Conservation (phyloP, 1,284 basidiomycete species). For the Limonomyces culmigenus region DNA sequence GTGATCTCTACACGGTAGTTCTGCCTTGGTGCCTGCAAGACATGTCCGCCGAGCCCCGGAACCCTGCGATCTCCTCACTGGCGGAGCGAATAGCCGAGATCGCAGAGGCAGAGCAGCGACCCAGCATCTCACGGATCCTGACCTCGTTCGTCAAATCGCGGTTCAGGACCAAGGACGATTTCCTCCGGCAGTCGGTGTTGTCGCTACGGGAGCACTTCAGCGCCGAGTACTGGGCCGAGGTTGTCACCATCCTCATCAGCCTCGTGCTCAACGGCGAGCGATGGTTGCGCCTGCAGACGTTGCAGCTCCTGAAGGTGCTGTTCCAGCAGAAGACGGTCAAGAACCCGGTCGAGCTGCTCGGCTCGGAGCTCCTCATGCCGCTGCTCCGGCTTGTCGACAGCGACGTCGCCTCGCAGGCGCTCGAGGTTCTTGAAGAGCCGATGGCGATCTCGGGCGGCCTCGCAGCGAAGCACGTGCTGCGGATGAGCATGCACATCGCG, state of each 20-base stretch:
- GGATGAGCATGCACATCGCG: slow-evolving; percentile 60
- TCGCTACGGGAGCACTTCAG: slow-evolving; percentile 76
- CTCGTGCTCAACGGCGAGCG: slow-evolving; percentile 73
- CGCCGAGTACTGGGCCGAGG: slow-evolving; percentile 49
- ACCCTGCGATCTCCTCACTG: slow-evolving; percentile 49
- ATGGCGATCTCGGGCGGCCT: slow-evolving; percentile 63
- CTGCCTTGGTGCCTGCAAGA: slow-evolving; percentile 85
- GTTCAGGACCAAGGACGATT: slow-evolving; percentile 88
- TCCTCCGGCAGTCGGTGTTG: slow-evolving; percentile 77
- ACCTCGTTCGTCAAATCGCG: slow-evolving; percentile 76
- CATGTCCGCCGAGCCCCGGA: slow-evolving; percentile 49
- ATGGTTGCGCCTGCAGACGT: slow-evolving; percentile 70
- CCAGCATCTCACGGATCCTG: slow-evolving; percentile 75
- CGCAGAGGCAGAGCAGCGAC: slow-evolving; percentile 55
- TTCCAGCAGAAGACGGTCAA: slow-evolving; percentile 77
- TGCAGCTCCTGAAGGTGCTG: slow-evolving; percentile 81
- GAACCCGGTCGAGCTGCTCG: slow-evolving; percentile 55
- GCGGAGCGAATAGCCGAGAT: slow-evolving; percentile 61
- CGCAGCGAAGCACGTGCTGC: slow-evolving; percentile 69
- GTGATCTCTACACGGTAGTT: slow-evolving; percentile 70
- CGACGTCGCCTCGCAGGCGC: slow-evolving; percentile 69
- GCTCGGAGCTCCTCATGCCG: slow-evolving; percentile 82
- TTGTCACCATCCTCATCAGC: slow-evolving; percentile 71
- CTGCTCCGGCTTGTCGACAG: slow-evolving; percentile 75
- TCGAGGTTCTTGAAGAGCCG: slow-evolving; percentile 86